Percentiles rank a stretch among this genome's conserved stretches.
Conservation (phyloP, 2,329 filamentous ascomycete species). For the Penicillium vulpinum region DNA sequence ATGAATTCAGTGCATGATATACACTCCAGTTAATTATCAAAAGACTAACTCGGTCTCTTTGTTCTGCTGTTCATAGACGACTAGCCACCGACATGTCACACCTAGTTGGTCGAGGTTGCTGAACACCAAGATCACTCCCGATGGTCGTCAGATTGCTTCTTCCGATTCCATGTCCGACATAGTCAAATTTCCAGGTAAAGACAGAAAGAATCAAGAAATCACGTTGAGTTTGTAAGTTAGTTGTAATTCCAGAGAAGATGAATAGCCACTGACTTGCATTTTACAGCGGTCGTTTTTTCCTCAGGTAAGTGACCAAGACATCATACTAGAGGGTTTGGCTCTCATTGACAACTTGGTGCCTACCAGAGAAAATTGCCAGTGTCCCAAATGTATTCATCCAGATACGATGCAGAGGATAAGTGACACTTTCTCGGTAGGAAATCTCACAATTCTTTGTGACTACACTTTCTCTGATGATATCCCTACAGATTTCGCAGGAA, state of each 20-base stretch:
- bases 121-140: background rate
- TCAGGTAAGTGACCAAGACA: conserved; percentile 14
- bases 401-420: conserved; percentile 69
- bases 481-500: conserved; percentile 48
- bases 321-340: background rate
- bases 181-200: background rate
- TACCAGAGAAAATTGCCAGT: conserved; percentile 71
- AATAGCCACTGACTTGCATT: background rate
- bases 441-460: background rate
- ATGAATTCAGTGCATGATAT: background rate
- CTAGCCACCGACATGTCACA: background rate
- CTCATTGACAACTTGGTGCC: background rate
- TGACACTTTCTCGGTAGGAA: conserved; percentile 64
- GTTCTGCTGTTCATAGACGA: background rate
- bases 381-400: conserved; percentile 64
- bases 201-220: background rate
- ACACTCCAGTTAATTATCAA: no score
- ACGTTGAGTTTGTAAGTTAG: background rate
- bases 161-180: background rate
- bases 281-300: conserved; percentile 20
- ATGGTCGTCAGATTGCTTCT: background rate
- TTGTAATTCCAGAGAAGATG: background rate
- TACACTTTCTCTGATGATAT: background rate
- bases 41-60: background rate
- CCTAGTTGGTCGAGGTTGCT: background rate